A percentile compares a stretch with the other conserved stretches of the same genome.
phyloP scores from a whole-genome alignment of 2,329 filamentous ascomycete species.

The Aaosphaeria arxii region DNA sequence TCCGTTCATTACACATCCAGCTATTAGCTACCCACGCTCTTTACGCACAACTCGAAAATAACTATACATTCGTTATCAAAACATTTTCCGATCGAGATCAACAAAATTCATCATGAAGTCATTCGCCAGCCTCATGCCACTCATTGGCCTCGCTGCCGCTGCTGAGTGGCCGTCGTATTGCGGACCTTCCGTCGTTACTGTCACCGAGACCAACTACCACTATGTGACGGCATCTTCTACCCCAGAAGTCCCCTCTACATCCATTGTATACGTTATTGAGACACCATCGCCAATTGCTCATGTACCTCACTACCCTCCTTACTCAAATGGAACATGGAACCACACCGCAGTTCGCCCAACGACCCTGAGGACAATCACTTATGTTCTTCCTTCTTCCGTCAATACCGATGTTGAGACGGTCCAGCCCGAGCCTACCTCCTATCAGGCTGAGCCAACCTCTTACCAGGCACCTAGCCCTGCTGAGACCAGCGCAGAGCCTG shows the following conservation, averaged over 20 bases:
- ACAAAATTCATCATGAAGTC: slow-evolving; percentile 8
- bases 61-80: slow-evolving; percentile 2
- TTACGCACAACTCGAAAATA: neutral
- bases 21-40: slow-evolving; percentile 1
- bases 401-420: too few relatives aligned
- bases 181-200: neutral
- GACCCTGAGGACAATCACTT: neutral
- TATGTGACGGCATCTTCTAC: neutral
- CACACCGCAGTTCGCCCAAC: too few relatives aligned
- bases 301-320: neutral
- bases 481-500: too few relatives aligned
- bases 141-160: slow-evolving; percentile 3
- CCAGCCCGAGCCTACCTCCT: too few relatives aligned
- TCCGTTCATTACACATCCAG: slow-evolving; percentile 5
- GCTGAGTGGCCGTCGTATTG: neutral
- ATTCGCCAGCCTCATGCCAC: slow-evolving; percentile 3
- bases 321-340: slow-evolving; percentile 8
- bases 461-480: too few relatives aligned
- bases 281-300: neutral
- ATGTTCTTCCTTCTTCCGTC: neutral
- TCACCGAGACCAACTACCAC: slow-evolving; percentile 1
- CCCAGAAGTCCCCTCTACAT: neutral
- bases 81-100: neutral
- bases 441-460: too few relatives aligned
- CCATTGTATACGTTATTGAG: slow-evolving; percentile 1